Conservation (phyloP, 2,329 filamentous ascomycete genomes). For the Neobulgaria alba region DNA sequence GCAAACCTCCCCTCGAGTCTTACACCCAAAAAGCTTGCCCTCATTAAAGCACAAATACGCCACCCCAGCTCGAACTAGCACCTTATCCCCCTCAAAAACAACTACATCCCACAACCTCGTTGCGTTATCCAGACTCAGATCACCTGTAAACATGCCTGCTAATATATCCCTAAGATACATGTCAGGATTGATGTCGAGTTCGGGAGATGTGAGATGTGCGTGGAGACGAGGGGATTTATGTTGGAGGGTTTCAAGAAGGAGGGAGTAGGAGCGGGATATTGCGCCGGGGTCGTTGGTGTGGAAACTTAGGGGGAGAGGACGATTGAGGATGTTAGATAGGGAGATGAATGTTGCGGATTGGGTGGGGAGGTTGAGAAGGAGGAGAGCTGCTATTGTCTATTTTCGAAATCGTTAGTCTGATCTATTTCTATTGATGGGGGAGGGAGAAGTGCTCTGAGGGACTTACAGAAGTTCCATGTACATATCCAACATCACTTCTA, state of each 20-base stretch:
- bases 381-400: slow-evolving; percentile 62
- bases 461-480: slow-evolving; percentile 65
- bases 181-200: slow-evolving; percentile 39
- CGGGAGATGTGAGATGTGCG: slow-evolving; percentile 47
- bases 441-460: slow-evolving; percentile 5
- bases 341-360: slow-evolving; percentile 59
- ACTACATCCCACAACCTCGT: slow-evolving; percentile 74
- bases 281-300: slow-evolving; percentile 62
- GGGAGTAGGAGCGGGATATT: slow-evolving; percentile 58
- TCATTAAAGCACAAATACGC: slow-evolving; percentile 51
- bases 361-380: slow-evolving; percentile 62
- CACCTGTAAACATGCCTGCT: slow-evolving; percentile 52
- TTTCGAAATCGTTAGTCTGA: slow-evolving; percentile 14
- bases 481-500: slow-evolving; percentile 71
- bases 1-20: slow-evolving; percentile 15
- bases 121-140: slow-evolving; percentile 59
- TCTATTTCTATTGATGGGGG: too few species aligned
- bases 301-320: slow-evolving; percentile 66
- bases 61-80: slow-evolving; percentile 62
- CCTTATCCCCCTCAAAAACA: slow-evolving; percentile 69
- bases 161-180: slow-evolving; percentile 53
- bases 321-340: slow-evolving; percentile 70
- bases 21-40: slow-evolving; percentile 37
- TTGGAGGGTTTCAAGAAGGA: slow-evolving; percentile 57
- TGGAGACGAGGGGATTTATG: slow-evolving; percentile 57